Base-by-base conservation (phyloP, 371 early-diverging fungal species). In the Lichtheimia ornata region DNA sequence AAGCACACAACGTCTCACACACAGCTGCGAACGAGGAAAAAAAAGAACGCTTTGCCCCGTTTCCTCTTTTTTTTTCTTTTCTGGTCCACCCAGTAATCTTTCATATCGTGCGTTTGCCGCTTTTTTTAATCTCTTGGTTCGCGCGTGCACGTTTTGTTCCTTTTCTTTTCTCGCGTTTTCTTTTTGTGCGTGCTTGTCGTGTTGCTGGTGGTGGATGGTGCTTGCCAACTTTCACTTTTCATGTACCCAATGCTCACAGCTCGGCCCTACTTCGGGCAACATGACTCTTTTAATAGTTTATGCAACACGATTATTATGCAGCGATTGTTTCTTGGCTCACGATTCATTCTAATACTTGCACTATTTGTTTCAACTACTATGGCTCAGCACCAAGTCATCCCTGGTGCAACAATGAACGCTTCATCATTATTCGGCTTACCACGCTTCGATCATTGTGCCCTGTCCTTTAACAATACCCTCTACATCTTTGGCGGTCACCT, bases 401-500 rank as follows among this genome's bases (percentile, higher is more conserved):
- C 47, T 35, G 35, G 35, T 35, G 35, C 35, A 35, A 35, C 35
- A 35, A 35, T 35, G 35, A 35, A 35, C 11, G 35, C 35, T 35
- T 35, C 35, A 35, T 6, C 35, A 35, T 11, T 50, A 14, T 30
- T 61, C 42, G 67, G 67, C 17, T 45, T 67, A 35, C 67, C 67
- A 17, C 62, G 63, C 9, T 41, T 43, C 12, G 40, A 62, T 28
- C 63, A 62, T 44, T 67, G 67, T 28, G 56, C 63, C 0, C 53
- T 67, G 9, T 42, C 62, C 3, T 61, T 24, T 20, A 67, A 67
- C 52, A 58, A 56, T 17, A 54, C 62, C 4, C 44, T 67, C 12
- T 67, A 59, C 55, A 41, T 67, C n/a, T 62, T 67, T 52, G 61
- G 56, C 3, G 67, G 67, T 7, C 22, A 20, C 17, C 12, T 47